Percentiles rank a stretch among this genome's conserved stretches.
Conservation (phyloP, 169 alveolate species). For the Cryptosporidium sp. region DNA sequence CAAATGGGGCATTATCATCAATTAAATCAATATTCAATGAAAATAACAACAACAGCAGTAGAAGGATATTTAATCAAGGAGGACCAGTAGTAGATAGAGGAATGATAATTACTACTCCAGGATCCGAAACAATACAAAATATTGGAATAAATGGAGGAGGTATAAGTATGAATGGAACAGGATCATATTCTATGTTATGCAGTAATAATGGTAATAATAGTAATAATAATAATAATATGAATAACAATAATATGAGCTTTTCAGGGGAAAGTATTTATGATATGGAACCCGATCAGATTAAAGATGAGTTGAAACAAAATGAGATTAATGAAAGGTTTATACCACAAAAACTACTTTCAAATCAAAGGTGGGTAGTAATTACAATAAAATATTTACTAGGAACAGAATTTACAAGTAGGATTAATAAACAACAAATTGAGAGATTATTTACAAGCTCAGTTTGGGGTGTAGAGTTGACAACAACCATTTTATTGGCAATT, state of each 20-base stretch:
- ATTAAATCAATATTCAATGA: too few species aligned
- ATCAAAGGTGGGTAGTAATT: conserved; percentile 42
- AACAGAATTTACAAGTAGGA: conserved; percentile 15
- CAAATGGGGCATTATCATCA: too few species aligned
- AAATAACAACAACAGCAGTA: too few species aligned
- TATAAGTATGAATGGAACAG: neutral
- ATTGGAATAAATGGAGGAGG: neutral
- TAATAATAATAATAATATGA: too few species aligned
- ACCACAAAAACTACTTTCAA: conserved; percentile 33
- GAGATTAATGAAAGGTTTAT: neutral
- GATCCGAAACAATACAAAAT: neutral
- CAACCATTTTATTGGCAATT: conserved; percentile 20
- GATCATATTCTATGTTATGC: neutral
- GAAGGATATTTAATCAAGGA: neutral
- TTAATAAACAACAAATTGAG: neutral
- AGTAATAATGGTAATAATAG: neutral
- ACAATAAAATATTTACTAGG: conserved; percentile 53
- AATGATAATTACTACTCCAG: neutral
- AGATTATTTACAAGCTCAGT: conserved; percentile 21
- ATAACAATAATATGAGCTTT: neutral
- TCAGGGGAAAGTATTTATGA: neutral
- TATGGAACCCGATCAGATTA: neutral
- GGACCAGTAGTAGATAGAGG: neutral
- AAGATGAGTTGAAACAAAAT: neutral
- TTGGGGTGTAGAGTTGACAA: conserved; percentile 46